These are phyloP conservation scores for Sicyos edulis DNA, from an alignment of 306 rosid genomes.

Conservation along the genomic window DNA sequence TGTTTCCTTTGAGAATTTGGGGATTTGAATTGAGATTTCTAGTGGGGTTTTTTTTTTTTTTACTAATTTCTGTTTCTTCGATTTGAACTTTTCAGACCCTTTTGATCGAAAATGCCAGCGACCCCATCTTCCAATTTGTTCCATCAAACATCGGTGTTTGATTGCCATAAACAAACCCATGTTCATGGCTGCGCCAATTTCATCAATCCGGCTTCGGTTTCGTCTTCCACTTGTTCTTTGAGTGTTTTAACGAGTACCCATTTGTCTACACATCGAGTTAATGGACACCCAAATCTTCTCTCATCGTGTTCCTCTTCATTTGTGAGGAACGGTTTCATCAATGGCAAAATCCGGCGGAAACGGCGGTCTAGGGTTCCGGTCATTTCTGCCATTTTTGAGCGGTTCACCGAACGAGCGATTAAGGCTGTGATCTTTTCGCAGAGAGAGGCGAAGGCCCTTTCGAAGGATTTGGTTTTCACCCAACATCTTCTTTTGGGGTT, in stretches of 20 bases:
- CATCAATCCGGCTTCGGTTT: constrained; percentile 9
- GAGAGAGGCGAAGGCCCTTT: constrained; percentile 58
- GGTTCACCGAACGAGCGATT: constrained; percentile 75
- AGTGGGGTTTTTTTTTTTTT: neutral
- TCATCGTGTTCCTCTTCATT: constrained; percentile 3
- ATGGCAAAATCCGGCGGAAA: constrained; percentile 2
- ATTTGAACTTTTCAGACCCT: neutral
- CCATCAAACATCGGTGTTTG: neutral
- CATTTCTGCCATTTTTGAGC: constrained; percentile 50
- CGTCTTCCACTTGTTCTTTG: constrained; percentile 18
- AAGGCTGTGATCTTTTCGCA: constrained; percentile 63
- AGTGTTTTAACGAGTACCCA: constrained; percentile 4
- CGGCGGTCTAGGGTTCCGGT: constrained; percentile 24
- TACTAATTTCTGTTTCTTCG: neutral
- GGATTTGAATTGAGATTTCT: neutral
- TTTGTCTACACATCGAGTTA: neutral
- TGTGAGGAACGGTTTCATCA: neutral
- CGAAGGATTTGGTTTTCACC: constrained; percentile 47
- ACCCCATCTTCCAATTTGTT: constrained; percentile 11
- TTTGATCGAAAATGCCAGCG: constrained; percentile 2
- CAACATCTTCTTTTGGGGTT: constrained; percentile 81
- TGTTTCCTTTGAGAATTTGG: neutral
- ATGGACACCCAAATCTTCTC: constrained; percentile 7
- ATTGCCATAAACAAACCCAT: constrained; percentile 18
- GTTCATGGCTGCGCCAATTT: neutral